These are phyloP conservation scores for Trichoderma semiorbis DNA, from an alignment of 2,329 filamentous ascomycete genomes.

Conservation along the genomic window DNA sequence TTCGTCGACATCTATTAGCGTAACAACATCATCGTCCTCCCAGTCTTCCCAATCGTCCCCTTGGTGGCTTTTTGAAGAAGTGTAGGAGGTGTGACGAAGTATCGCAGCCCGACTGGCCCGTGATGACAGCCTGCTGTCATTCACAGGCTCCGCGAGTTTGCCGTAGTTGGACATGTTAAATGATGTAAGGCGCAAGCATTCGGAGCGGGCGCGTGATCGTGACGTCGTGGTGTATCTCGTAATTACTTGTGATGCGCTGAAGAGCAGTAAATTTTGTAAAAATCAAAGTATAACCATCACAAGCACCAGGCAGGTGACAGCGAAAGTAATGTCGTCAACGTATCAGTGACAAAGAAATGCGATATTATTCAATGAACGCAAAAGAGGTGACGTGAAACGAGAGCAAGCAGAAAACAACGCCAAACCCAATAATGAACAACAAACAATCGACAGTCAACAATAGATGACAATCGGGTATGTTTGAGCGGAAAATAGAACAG, in stretches of 20 bases:
- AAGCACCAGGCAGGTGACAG: slow-evolving; percentile 14
- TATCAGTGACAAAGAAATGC: neutral
- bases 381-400: neutral
- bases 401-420: slow-evolving; percentile 1
- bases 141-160: slow-evolving; percentile 11
- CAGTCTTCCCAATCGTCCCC: slow-evolving; percentile 53
- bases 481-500: neutral
- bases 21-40: slow-evolving; percentile 47
- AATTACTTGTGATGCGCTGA: neutral
- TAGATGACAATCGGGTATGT: neutral
- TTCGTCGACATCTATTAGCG: slow-evolving; percentile 39
- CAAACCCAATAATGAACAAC: neutral
- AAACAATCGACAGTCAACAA: slow-evolving; percentile 5
- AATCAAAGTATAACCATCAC: slow-evolving; percentile 6
- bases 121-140: neutral
- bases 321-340: neutral
- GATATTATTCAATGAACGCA: neutral
- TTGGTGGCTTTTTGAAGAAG: slow-evolving; percentile 16
- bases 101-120: slow-evolving; percentile 15
- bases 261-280: neutral
- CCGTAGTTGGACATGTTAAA: slow-evolving; percentile 20
- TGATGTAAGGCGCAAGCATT: slow-evolving; percentile 10
- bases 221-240: neutral
- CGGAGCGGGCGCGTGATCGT: neutral
- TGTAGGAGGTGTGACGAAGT: slow-evolving; percentile 21